Conservation (phyloP, 2,329 filamentous ascomycete species). For the Pestalotiopsis sp. region DNA sequence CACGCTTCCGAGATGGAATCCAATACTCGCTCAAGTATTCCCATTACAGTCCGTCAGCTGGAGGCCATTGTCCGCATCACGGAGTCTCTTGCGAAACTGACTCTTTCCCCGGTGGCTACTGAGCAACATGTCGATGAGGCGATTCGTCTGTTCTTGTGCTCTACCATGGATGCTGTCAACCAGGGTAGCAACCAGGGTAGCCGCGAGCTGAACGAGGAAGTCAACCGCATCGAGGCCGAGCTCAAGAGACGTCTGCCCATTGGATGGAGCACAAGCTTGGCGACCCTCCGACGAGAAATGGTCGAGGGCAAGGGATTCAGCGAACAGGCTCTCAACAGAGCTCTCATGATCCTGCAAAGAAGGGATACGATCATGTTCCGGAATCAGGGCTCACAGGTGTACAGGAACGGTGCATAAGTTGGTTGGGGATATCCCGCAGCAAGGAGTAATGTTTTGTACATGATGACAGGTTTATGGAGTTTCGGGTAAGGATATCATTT, state of each 20-base stretch:
- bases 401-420: constrained; percentile 66
- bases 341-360: constrained; percentile 81
- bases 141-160: constrained; percentile 92
- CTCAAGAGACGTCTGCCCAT: constrained; percentile 85
- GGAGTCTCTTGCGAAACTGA: constrained; percentile 90
- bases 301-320: constrained; percentile 88
- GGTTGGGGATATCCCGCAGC: neutral
- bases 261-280: constrained; percentile 90
- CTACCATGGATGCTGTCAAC: constrained; percentile 96
- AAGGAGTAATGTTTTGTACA: neutral
- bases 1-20: constrained; percentile 88
- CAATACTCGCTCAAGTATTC: constrained; percentile 88
- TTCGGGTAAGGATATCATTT: neutral
- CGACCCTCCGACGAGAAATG: constrained; percentile 84
- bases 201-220: constrained; percentile 89
- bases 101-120: constrained; percentile 80
- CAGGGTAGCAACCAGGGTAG: constrained; percentile 82
- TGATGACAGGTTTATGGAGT: constrained; percentile 14
- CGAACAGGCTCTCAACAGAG: constrained; percentile 81
- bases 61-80: constrained; percentile 98
- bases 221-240: constrained; percentile 83
- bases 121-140: constrained; percentile 96
- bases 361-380: constrained; percentile 84
- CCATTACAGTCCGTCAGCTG: constrained; percentile 94
- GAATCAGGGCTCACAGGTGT: constrained; percentile 74